Base-by-base conservation (phyloP, 768 basidiomycete species). In the Guyanaporus albipodus region DNA sequence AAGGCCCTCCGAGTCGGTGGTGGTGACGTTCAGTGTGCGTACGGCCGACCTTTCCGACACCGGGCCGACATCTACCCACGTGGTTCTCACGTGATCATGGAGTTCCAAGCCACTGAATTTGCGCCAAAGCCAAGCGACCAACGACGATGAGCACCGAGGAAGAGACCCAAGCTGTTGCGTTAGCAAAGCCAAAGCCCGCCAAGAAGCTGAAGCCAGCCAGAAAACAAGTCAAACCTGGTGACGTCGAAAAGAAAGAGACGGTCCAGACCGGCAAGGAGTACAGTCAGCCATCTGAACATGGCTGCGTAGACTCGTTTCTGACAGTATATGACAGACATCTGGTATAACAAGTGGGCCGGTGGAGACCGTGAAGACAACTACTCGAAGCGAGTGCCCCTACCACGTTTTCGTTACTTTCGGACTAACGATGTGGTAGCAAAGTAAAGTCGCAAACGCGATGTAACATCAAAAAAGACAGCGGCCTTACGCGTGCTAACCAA, bases 291-390 rank as follows among this genome's bases (percentile, higher is more conserved):
- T 28, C 46, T 23, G 29, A 19, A 5, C n/a, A 4, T 12, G 1
- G 4, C 28, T 8, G 24, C 23, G 29, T 44, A 18, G 37, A 36
- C n/a, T 14, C 8, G 41, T 37, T 8, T 29, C 52, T 61, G 27
- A 56, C 37, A 19, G 15, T 5, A 24, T 40, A 56, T 43, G 27
- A 53, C 49, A 88, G 89, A 99, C 68, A 88, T 95, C 42, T 99
- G 96, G 95, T 98, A 95, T 66, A 93, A 97, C 69, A 95, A 96
- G 71, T 98, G 95, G 95, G 96, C 96, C n/a, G 96, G 96, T 44
- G 96, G 95, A 46, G 96, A 99, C 65, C 81, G 91, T 24, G 96
- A 97, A 66, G 95, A 99, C 64, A 87, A 81, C 48, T 92, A 97
- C 64, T 94, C 93, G 28, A 95, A 92, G 93, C 92, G 54, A 48